Evolutionary conservation across 2,329 filamentous ascomycete genomes (phyloP).

Genomic region (Mycogone perniciosa): DNA sequence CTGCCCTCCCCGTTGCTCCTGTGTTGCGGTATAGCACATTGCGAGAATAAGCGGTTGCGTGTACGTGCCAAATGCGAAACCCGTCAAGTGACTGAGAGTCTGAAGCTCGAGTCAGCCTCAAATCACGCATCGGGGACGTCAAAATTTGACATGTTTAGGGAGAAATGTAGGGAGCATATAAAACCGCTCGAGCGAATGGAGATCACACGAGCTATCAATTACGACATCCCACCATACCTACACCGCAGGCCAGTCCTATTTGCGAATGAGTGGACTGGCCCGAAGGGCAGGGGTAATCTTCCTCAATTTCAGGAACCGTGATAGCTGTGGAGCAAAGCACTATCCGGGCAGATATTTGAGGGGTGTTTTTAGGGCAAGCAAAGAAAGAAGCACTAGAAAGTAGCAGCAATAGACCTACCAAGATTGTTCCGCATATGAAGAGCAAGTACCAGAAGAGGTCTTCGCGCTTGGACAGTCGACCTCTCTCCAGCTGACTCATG

Average conservation of each 20-base stretch:
- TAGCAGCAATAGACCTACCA: constrained; percentile 56
- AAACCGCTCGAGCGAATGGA: constrained; percentile 55
- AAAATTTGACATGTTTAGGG: constrained; percentile 1
- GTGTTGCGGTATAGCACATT: constrained; percentile 74
- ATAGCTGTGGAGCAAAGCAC: constrained; percentile 60
- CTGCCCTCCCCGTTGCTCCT: constrained; percentile 74
- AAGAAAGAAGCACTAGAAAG: constrained; percentile 11
- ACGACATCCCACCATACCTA: constrained; percentile 70
- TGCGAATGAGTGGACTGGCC: constrained; percentile 60
- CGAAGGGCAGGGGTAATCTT: constrained; percentile 66
- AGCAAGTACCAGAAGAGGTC: constrained; percentile 75
- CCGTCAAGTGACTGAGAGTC: constrained; percentile 27
- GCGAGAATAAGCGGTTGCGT: constrained; percentile 66
- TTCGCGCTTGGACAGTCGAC: constrained; percentile 67
- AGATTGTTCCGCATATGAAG: constrained; percentile 63
- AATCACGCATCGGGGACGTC: neutral
- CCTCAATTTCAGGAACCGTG: constrained; percentile 80
- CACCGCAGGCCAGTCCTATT: constrained; percentile 57
- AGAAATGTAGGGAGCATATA: constrained; percentile 55
- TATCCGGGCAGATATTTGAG: constrained; percentile 76
- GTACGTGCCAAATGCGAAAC: constrained; percentile 38
- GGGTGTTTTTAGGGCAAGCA: constrained; percentile 21
- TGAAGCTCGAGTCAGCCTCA: constrained; percentile 19
- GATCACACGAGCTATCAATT: constrained; percentile 61
- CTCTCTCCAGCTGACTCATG: constrained; percentile 64